phyloP scores from a whole-genome alignment of 768 basidiomycete genomes.

The Panellus pusillus region DNA sequence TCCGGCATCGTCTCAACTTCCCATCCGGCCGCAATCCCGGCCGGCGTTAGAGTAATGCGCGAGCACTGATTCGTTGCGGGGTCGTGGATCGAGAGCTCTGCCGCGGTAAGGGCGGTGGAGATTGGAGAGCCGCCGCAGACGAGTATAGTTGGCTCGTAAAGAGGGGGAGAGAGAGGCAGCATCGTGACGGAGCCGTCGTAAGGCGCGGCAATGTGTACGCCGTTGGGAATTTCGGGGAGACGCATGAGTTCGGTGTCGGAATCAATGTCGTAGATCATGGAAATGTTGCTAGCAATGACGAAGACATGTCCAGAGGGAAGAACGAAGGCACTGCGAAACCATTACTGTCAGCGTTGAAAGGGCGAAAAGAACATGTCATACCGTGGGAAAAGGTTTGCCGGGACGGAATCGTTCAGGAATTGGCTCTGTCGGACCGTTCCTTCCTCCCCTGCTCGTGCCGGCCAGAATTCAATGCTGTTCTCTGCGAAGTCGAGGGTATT shows the following conservation, averaged over 20 bases:
- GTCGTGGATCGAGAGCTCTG: constrained; percentile 48
- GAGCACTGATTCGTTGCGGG: constrained; percentile 56
- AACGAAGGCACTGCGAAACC: constrained; percentile 46
- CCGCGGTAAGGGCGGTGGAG: constrained; percentile 42
- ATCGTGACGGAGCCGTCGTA: constrained; percentile 57
- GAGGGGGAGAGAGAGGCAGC: constrained; percentile 45
- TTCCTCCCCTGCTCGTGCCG: neutral
- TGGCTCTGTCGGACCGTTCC: neutral
- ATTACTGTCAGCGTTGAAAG: no score
- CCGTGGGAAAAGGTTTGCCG: constrained; percentile 20
- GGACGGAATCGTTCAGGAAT: constrained; percentile 14
- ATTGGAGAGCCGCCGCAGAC: constrained; percentile 54
- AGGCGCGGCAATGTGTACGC: constrained; percentile 57
- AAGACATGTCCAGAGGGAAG: constrained; percentile 52
- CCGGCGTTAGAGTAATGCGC: constrained; percentile 46
- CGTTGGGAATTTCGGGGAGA: constrained; percentile 52
- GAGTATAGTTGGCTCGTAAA: constrained; percentile 49
- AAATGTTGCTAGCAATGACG: constrained; percentile 55
- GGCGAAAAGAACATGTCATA: neutral
- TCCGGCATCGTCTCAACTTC: constrained; percentile 53
- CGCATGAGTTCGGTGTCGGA: constrained; percentile 40
- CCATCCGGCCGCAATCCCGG: constrained; percentile 52
- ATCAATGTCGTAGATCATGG: constrained; percentile 23
- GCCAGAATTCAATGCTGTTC: no score
- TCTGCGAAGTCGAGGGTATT: neutral